Percentiles rank a stretch among this genome's conserved stretches.
Conservation (phyloP, 768 basidiomycete genomes). For the Rhodotorula babjevae region DNA sequence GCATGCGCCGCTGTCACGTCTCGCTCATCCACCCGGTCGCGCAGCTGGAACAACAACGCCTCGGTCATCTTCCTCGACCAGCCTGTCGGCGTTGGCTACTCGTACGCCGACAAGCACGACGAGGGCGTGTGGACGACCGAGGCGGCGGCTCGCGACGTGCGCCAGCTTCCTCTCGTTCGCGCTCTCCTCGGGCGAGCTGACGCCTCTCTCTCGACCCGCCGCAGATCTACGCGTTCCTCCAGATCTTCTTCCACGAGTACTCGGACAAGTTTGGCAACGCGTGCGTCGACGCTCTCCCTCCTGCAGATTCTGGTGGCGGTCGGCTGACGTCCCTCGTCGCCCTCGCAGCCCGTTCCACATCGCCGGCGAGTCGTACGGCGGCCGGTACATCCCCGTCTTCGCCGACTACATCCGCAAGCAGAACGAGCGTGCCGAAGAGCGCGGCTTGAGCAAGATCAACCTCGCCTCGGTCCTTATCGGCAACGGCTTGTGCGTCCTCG, state of each 20-base stretch:
- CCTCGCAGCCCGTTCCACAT: conserved; percentile 23
- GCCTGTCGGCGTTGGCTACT: conserved; percentile 38
- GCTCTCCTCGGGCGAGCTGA: background rate
- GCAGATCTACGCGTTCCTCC: conserved; percentile 29
- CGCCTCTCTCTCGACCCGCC: too few species aligned
- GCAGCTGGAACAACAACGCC: conserved; percentile 24
- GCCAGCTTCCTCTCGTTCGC: background rate
- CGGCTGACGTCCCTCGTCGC: background rate
- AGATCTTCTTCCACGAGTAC: conserved; percentile 39
- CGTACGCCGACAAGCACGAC: conserved; percentile 34
- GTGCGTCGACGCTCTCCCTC: conserved; percentile 1
- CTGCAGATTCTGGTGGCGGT: too few species aligned
- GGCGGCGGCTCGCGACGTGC: conserved; percentile 35
- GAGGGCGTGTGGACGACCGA: conserved; percentile 38
- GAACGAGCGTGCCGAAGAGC: conserved; percentile 11
- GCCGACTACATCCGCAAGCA: conserved; percentile 40
- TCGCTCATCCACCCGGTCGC: background rate
- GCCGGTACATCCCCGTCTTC: conserved; percentile 40
- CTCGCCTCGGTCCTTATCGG: conserved; percentile 37
- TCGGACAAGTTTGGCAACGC: conserved; percentile 21
- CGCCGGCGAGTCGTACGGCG: conserved; percentile 36
- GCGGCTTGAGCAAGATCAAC: conserved; percentile 23
- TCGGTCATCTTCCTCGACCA: conserved; percentile 34
- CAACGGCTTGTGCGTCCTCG: conserved; percentile 34
- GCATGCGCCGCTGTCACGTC: too few species aligned